Percentiles rank a stretch among this genome's conserved stretches.
phyloP scores from a whole-genome alignment of 148 eudicot genomes.

The Linanthus parryae region DNA sequence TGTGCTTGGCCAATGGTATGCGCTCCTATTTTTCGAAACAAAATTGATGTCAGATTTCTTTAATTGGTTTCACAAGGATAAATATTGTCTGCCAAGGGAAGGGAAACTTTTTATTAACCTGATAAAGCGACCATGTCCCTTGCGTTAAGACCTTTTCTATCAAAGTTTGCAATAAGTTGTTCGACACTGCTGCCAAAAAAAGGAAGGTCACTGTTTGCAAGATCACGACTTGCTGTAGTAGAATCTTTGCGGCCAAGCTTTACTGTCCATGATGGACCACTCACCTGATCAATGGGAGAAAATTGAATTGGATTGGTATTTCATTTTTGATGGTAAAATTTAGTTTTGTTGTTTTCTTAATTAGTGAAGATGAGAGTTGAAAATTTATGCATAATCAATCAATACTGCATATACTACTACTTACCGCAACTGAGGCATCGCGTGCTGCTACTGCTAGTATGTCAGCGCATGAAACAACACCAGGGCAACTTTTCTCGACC shows the following conservation, averaged over 20 bases:
- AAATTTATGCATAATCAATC: too few species aligned
- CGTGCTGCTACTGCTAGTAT: conserved; percentile 30
- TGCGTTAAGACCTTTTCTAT: conserved; percentile 16
- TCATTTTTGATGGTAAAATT: neutral
- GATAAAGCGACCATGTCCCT: conserved; percentile 38
- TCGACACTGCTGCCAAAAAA: conserved; percentile 5
- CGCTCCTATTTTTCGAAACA: neutral
- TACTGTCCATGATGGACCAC: conserved; percentile 40
- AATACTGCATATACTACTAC: too few species aligned
- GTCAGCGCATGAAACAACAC: too few species aligned
- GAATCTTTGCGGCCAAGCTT: conserved; percentile 39
- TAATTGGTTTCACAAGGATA: neutral
- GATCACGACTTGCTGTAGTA: conserved; percentile 21
- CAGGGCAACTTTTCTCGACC: too few species aligned
- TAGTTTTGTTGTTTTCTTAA: neutral
- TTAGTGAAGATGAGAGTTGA: too few species aligned
- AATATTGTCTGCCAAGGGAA: too few species aligned
- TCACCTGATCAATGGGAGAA: conserved; percentile 14
- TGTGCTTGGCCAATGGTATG: conserved; percentile 10
- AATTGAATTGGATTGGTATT: neutral
- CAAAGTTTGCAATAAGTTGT: conserved; percentile 17
- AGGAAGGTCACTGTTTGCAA: conserved; percentile 30
- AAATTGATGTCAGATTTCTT: neutral
- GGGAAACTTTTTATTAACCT: too few species aligned
- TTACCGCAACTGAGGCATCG: conserved; percentile 23